phyloP scores from a whole-genome alignment of 257 asterid genomes.

The Solanum chaucha region DNA sequence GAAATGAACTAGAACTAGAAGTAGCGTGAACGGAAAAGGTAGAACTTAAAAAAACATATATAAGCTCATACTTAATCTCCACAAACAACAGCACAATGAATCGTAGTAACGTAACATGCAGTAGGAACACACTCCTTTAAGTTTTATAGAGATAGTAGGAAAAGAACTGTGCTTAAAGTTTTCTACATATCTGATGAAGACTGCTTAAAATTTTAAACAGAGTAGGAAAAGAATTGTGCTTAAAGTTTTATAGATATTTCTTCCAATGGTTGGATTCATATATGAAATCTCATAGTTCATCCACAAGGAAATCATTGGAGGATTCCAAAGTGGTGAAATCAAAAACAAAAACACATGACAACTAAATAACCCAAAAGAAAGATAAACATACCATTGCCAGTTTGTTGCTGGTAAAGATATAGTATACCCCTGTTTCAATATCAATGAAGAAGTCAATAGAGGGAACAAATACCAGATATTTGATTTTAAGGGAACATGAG shows the following conservation, averaged over 20 bases:
- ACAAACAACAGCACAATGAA: not conserved
- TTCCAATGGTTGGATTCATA: not conserved
- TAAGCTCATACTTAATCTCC: not conserved
- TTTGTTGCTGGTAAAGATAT: conserved; percentile 54
- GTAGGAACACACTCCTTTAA: not conserved
- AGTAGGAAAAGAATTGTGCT: not conserved
- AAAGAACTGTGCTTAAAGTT: not conserved
- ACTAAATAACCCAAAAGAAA: not conserved
- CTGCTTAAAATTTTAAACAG: not conserved
- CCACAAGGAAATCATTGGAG: not conserved
- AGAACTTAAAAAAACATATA: not conserved
- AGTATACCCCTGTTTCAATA: conserved; percentile 64
- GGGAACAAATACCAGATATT: not conserved
- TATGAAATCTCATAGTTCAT: not conserved
- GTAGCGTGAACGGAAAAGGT: not conserved
- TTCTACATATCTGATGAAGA: not conserved
- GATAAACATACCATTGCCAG: conserved; percentile 62
- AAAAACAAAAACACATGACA: not conserved
- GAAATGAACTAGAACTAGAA: not conserved
- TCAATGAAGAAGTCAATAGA: conserved; percentile 10
- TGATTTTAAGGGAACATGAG: not conserved
- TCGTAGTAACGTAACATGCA: not conserved
- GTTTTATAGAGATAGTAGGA: not conserved
- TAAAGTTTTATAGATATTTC: not conserved
- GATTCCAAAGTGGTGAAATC: not conserved